Evolutionary conservation across 2,329 filamentous ascomycete genomes (phyloP).

Genomic region (Pseudogymnoascus sp.): DNA sequence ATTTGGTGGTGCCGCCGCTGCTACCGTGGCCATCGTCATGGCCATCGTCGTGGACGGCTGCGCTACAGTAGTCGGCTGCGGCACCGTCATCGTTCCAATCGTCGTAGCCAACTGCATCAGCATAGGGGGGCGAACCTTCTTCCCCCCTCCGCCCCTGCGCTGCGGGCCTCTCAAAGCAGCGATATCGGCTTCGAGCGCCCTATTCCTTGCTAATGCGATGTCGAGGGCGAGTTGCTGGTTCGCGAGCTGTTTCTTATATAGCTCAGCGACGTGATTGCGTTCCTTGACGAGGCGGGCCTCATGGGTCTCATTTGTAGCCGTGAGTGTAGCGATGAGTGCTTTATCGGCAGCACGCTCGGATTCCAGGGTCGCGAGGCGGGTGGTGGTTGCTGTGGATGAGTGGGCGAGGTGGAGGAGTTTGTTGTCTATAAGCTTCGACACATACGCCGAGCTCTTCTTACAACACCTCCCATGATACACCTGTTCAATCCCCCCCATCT

Average conservation of each 20-base stretch:
- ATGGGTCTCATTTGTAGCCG: conserved; percentile 16
- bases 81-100: neutral
- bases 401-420: conserved; percentile 17
- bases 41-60: neutral
- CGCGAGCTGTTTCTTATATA: conserved; percentile 18
- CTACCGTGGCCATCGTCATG: neutral
- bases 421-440: conserved; percentile 29
- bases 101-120: neutral
- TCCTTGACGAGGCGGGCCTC: conserved; percentile 18
- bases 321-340: conserved; percentile 17
- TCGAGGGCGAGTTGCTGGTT: conserved; percentile 18
- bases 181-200: conserved; percentile 12
- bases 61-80: neutral
- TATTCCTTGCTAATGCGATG: conserved; percentile 12
- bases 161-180: conserved; percentile 5
- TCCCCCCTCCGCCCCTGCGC: conserved; percentile 15
- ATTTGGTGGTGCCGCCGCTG: conserved; percentile 5
- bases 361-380: conserved; percentile 11
- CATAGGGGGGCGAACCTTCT: conserved; percentile 10
- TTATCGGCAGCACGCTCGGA: conserved; percentile 13
- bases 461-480: conserved; percentile 41
- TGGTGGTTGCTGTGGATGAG: conserved; percentile 1
- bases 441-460: conserved; percentile 30
- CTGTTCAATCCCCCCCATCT: conserved; percentile 40
- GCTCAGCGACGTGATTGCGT: conserved; percentile 18